These are phyloP conservation scores for Canavalia gladiata DNA, from an alignment of 306 rosid species.

Conservation along the genomic window DNA sequence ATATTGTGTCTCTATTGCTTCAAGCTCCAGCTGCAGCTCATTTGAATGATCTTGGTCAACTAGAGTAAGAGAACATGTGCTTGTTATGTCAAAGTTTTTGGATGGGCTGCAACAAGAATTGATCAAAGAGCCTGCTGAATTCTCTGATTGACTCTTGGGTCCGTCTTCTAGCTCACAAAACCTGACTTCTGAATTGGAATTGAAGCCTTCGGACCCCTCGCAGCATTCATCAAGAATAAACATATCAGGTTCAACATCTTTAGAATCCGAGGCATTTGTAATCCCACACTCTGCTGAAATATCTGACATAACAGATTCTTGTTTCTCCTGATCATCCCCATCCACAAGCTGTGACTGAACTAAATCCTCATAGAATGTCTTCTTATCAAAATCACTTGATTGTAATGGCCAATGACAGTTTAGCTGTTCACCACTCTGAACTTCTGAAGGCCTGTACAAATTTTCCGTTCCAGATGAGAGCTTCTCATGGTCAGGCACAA, in stretches of 20 bases:
- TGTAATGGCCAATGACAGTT: conserved; percentile 50
- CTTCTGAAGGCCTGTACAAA: conserved; percentile 40
- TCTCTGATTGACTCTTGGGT: conserved; percentile 44
- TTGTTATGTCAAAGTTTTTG: conserved; percentile 52
- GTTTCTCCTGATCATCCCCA: conserved; percentile 63
- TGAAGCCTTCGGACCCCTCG: conserved; percentile 44
- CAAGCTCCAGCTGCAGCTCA: conserved; percentile 74
- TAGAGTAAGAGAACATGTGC: conserved; percentile 54
- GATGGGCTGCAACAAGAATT: conserved; percentile 50
- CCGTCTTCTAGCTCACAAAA: conserved; percentile 50
- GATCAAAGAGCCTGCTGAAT: conserved; percentile 51
- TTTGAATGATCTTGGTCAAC: conserved; percentile 49
- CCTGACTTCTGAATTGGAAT: conserved; percentile 48
- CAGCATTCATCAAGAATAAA: conserved; percentile 54
- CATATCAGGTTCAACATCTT: conserved; percentile 46
- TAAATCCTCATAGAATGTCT: conserved; percentile 42
- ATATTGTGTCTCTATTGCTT: conserved; percentile 68
- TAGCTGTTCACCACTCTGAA: conserved; percentile 44
- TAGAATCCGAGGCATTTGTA: conserved; percentile 45
- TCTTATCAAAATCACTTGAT: conserved; percentile 37
- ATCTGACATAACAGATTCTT: conserved; percentile 61
- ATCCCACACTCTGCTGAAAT: conserved; percentile 59
- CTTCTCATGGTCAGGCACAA: conserved; percentile 57
- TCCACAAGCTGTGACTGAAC: conserved; percentile 44
- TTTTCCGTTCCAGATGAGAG: conserved; percentile 50